Percentiles rank a stretch among this genome's conserved stretches.
Evolutionary conservation across 139 green algal genomes (phyloP).

Genomic region (Pseudopediastrum boryanum): DNA sequence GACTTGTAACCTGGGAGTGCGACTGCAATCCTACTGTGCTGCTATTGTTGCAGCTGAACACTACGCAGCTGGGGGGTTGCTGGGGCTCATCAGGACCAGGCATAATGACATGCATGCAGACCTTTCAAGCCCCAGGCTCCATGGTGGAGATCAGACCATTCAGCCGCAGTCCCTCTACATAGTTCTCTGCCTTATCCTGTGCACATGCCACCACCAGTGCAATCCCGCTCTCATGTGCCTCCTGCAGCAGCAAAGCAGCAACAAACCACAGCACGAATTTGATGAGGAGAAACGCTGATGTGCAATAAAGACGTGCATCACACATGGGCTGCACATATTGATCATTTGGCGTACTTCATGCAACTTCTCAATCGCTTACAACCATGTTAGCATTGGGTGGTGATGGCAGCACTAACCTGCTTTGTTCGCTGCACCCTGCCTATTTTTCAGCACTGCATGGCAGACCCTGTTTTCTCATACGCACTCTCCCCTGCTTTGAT

Average conservation of each 20-base stretch:
- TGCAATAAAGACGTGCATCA: background rate
- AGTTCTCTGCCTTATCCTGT: conserved; percentile 88
- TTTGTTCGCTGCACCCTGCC: too few species aligned
- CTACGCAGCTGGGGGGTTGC: background rate
- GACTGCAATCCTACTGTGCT: background rate
- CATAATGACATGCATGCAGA: too few species aligned
- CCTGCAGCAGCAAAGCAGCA: conserved; percentile 44
- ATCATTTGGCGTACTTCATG: too few species aligned
- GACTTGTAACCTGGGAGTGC: background rate
- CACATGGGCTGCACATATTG: too few species aligned
- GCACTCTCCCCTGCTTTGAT: too few species aligned
- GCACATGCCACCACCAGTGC: conserved; percentile 81
- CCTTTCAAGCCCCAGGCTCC: conserved; percentile 63
- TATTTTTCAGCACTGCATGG: too few species aligned
- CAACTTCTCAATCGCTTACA: too few species aligned
- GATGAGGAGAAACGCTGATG: background rate
- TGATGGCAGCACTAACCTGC: too few species aligned
- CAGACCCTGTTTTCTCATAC: too few species aligned
- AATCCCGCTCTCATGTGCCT: conserved; percentile 88
- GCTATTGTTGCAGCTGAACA: background rate
- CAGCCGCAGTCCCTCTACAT: conserved; percentile 80
- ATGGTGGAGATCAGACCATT: conserved; percentile 89
- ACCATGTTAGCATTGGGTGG: too few species aligned
- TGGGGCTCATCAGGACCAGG: too few species aligned
- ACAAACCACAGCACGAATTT: background rate